phyloP scores from a whole-genome alignment of 78 protist species.

The Corallochytrium limacisporum region DNA sequence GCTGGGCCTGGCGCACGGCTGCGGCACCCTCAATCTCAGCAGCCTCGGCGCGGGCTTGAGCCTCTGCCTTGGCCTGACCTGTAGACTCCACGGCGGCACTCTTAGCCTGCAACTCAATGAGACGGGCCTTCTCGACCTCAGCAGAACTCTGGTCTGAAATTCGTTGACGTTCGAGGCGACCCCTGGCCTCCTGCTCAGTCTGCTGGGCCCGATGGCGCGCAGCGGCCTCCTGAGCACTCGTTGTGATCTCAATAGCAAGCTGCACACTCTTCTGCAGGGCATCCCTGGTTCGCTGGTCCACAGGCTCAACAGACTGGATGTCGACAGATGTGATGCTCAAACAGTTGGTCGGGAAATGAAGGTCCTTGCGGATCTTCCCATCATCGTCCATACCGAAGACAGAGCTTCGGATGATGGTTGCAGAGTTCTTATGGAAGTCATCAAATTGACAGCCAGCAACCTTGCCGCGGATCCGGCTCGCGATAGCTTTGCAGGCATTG shows the following conservation, averaged over 20 bases:
- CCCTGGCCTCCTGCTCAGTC: slow-evolving; percentile 67
- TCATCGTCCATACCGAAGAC: slow-evolving; percentile 68
- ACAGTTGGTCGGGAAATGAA: slow-evolving; percentile 59
- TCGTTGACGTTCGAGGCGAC: slow-evolving; percentile 57
- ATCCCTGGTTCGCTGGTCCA: slow-evolving; percentile 75
- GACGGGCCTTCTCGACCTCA: slow-evolving; percentile 37
- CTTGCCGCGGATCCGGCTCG: slow-evolving; percentile 75
- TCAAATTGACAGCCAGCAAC: slow-evolving; percentile 73
- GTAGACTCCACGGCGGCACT: slow-evolving; percentile 50
- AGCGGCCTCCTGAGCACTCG: slow-evolving; percentile 74
- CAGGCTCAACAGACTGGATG: slow-evolving; percentile 86
- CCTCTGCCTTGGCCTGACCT: slow-evolving; percentile 77
- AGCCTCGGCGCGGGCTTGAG: slow-evolving; percentile 70
- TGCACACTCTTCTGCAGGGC: slow-evolving; percentile 55
- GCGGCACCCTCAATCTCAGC: slow-evolving; percentile 54
- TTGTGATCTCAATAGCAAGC: slow-evolving; percentile 78
- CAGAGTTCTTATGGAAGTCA: slow-evolving; percentile 78
- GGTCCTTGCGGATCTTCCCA: slow-evolving; percentile 12
- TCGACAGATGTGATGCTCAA: slow-evolving; percentile 77
- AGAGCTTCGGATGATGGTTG: slow-evolving; percentile 62
- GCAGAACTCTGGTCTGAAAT: slow-evolving; percentile 47
- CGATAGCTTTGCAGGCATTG: slow-evolving; percentile 80
- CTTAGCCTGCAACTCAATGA: slow-evolving; percentile 59
- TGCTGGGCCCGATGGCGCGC: slow-evolving; percentile 72
- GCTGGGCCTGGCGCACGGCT: slow-evolving; percentile 52